Conservation (phyloP, 257 asterid species). For the Forsythia suspensa region DNA sequence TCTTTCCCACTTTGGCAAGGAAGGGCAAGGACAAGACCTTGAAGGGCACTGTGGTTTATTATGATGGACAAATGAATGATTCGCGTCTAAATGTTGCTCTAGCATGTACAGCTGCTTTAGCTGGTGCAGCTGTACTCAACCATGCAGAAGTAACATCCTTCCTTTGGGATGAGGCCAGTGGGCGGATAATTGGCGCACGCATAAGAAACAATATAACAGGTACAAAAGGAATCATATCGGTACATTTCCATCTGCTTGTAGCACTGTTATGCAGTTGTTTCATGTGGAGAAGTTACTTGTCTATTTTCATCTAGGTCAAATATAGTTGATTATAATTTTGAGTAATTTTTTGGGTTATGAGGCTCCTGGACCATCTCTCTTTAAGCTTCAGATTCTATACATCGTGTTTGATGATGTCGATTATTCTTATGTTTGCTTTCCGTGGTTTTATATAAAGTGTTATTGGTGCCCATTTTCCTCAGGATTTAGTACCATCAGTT, state of each 20-base stretch:
- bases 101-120: slow-evolving; percentile 94
- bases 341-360: neutral
- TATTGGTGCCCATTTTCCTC: slow-evolving; percentile 8
- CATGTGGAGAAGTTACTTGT: slow-evolving; percentile 11
- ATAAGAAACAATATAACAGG: slow-evolving; percentile 80
- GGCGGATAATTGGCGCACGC: slow-evolving; percentile 76
- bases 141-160: slow-evolving; percentile 87
- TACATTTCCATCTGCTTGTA: neutral
- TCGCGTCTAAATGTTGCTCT: slow-evolving; percentile 84
- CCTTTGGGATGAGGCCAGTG: slow-evolving; percentile 63
- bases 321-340: slow-evolving; percentile 1
- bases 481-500: slow-evolving; percentile 1
- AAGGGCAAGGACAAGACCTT: slow-evolving; percentile 71
- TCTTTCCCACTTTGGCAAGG: slow-evolving; percentile 87
- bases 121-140: slow-evolving; percentile 92
- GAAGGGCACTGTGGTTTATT: slow-evolving; percentile 98
- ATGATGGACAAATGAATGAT: slow-evolving; percentile 99
- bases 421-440: slow-evolving; percentile 2
- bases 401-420: neutral
- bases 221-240: slow-evolving; percentile 21
- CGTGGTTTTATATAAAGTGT: slow-evolving; percentile 11
- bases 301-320: slow-evolving; percentile 7
- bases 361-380: slow-evolving; percentile 6
- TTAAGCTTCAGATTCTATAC: neutral
- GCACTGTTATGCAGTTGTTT: neutral